phyloP scores from a whole-genome alignment of 768 basidiomycete genomes.

The Tulasnella sp. region DNA sequence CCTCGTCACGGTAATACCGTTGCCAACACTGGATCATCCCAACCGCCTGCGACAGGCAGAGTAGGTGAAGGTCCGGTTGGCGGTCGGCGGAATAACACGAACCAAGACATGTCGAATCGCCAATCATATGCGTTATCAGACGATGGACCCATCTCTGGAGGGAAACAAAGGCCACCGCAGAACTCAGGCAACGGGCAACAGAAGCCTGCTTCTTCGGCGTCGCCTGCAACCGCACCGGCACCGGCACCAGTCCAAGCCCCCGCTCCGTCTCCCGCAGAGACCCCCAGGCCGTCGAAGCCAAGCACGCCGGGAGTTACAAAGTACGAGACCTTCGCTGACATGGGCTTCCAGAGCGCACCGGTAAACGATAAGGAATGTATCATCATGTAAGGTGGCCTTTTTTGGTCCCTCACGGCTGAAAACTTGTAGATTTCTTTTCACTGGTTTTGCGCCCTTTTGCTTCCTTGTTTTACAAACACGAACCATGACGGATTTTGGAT shows the following conservation, averaged over 20 bases:
- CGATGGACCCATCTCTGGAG: not conserved
- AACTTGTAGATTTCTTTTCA: no score
- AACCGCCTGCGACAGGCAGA: not conserved
- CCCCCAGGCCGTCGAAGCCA: not conserved
- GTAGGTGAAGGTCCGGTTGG: no score
- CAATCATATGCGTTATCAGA: not conserved
- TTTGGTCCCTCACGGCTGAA: no score
- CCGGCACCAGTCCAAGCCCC: no score
- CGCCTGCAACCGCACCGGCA: not conserved
- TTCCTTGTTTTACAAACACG: no score
- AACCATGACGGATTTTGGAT: no score
- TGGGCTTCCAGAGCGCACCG: slow-evolving; percentile 76
- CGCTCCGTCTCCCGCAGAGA: no score
- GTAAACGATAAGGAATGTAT: slow-evolving; percentile 75
- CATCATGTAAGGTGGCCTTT: slow-evolving; percentile 49
- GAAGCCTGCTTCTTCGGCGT: not conserved
- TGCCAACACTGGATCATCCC: not conserved
- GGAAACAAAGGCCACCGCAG: not conserved
- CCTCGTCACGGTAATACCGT: not conserved
- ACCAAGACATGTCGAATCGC: not conserved
- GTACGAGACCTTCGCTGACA: slow-evolving; percentile 81
- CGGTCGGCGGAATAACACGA: no score
- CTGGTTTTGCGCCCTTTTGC: no score
- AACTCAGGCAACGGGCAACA: not conserved
- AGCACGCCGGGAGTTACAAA: slow-evolving; percentile 22